A percentile compares a stretch with the other conserved stretches of the same genome.
These are phyloP conservation scores for Colletotrichum sidae DNA, from an alignment of 2,329 filamentous ascomycete species.

Conservation along the genomic window DNA sequence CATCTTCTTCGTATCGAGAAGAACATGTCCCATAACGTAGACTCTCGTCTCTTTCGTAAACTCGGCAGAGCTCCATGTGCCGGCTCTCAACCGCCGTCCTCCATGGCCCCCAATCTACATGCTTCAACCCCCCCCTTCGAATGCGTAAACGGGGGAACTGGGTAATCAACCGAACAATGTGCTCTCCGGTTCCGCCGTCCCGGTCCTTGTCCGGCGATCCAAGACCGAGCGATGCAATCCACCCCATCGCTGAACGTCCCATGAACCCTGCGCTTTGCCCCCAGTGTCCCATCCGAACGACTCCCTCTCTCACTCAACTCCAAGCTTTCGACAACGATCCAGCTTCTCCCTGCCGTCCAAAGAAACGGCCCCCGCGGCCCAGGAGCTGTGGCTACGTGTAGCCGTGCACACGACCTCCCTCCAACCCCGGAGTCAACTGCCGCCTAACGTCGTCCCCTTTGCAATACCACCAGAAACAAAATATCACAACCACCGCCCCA, in stretches of 20 bases:
- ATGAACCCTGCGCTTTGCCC: constrained; percentile 4
- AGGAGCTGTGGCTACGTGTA: background rate
- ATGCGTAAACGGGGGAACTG: background rate
- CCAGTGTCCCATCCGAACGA: background rate
- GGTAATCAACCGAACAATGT: constrained; percentile 14
- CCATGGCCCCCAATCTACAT: constrained; percentile 15
- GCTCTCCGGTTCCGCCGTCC: constrained; percentile 26
- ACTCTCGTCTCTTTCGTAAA: constrained; percentile 1
- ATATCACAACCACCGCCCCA: constrained; percentile 1
- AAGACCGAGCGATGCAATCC: too few species aligned
- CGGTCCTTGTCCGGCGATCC: constrained; percentile 6
- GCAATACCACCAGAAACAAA: constrained; percentile 4
- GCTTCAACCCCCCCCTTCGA: constrained; percentile 5
- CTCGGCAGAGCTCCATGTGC: background rate
- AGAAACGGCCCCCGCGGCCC: too few species aligned
- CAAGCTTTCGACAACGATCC: too few species aligned
- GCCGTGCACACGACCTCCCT: background rate
- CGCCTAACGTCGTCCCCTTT: constrained; percentile 6
- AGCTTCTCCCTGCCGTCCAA: too few species aligned
- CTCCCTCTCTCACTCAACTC: too few species aligned
- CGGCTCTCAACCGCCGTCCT: background rate
- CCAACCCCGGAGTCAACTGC: constrained; percentile 2
- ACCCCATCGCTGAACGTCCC: background rate
- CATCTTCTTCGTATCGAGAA: too few species aligned
- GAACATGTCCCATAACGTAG: too few species aligned